Evolutionary conservation across 371 early-diverging fungal genomes (phyloP).

Genomic region (Phascolomyces articulosus): DNA sequence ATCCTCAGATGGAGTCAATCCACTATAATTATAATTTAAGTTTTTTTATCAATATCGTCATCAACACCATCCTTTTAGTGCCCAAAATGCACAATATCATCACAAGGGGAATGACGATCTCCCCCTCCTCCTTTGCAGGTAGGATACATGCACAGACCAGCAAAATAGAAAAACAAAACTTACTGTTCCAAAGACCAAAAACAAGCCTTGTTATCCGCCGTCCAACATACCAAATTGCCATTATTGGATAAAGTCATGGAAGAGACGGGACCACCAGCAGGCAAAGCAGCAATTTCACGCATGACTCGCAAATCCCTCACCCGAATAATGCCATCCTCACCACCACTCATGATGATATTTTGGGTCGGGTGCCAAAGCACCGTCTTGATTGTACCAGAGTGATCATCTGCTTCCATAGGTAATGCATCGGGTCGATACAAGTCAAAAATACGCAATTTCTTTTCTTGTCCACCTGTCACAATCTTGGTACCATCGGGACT

Average conservation of each 20-base stretch:
- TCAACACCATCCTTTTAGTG: not conserved
- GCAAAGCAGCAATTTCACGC: constrained; percentile 58
- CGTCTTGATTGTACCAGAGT: constrained; percentile 67
- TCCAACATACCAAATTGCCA: constrained; percentile 69
- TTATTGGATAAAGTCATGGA: constrained; percentile 74
- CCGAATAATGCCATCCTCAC: constrained; percentile 64
- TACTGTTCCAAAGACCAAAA: constrained; percentile 77
- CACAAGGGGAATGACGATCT: too few species aligned
- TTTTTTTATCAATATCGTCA: not conserved
- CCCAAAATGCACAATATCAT: too few species aligned
- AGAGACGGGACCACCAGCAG: constrained; percentile 64
- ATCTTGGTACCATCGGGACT: constrained; percentile 69
- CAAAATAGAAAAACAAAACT: constrained; percentile 6
- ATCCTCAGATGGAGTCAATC: not conserved
- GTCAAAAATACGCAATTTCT: constrained; percentile 80
- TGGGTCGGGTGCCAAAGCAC: constrained; percentile 72
- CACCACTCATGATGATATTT: constrained; percentile 62
- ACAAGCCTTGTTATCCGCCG: constrained; percentile 73
- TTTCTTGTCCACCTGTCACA: constrained; percentile 82
- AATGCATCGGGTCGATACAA: constrained; percentile 66
- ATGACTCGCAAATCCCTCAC: constrained; percentile 78
- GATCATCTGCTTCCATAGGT: constrained; percentile 55
- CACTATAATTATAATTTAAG: not conserved
- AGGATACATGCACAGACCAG: not conserved
- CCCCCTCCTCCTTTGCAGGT: not conserved